phyloP scores from a whole-genome alignment of 2,329 filamentous ascomycete species.

The Phaeosphaeria sp. region DNA sequence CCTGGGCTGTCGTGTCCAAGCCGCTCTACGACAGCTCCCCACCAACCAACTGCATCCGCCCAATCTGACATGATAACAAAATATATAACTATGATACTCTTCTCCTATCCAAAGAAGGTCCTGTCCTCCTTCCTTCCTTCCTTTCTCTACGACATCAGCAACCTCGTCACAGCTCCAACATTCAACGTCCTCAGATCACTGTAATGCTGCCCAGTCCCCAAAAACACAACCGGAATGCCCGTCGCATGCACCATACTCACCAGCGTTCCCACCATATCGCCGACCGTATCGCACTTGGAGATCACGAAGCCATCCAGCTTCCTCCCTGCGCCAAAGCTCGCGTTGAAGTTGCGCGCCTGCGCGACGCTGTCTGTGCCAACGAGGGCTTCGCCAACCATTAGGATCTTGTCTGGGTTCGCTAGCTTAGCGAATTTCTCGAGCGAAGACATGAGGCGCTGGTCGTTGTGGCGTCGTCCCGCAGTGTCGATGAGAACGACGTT shows the following conservation, averaged over 20 bases:
- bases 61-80: too few relatives aligned
- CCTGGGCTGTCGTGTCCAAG: too few relatives aligned
- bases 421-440: constrained; percentile 98
- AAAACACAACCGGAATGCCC: constrained; percentile 91
- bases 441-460: constrained; percentile 92
- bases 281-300: constrained; percentile 97
- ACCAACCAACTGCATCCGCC: too few relatives aligned
- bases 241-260: constrained; percentile 98
- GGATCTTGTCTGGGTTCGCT: constrained; percentile 94
- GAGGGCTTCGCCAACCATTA: constrained; percentile 94
- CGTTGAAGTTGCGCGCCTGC: constrained; percentile 95
- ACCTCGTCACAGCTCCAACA: constrained; percentile 67
- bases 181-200: constrained; percentile 69
- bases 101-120: not conserved
- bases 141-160: constrained; percentile 59
- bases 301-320: constrained; percentile 96
- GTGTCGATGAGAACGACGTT: constrained; percentile 98
- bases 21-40: too few relatives aligned
- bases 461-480: constrained; percentile 92
- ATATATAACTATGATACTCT: not conserved
- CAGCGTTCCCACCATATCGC: constrained; percentile 96
- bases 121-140: too few relatives aligned
- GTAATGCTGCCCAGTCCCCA: constrained; percentile 76
- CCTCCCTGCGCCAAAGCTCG: constrained; percentile 81
- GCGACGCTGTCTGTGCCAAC: constrained; percentile 95